These are phyloP conservation scores for Ceraceosorus bombacis DNA, from an alignment of 1,284 basidiomycete genomes.

Conservation along the genomic window DNA sequence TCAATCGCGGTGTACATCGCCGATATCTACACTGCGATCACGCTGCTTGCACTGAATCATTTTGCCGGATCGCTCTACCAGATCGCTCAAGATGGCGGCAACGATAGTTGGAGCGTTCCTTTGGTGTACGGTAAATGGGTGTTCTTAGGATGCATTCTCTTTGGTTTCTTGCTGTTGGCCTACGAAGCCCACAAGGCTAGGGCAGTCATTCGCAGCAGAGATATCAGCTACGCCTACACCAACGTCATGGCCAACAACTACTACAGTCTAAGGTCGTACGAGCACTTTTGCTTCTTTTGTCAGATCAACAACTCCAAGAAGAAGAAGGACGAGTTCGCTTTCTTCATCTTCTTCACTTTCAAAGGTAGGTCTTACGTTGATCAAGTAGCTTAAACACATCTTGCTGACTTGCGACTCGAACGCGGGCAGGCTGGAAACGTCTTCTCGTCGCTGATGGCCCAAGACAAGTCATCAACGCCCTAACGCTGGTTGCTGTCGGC, in stretches of 20 bases:
- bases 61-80: slow-evolving; percentile 87
- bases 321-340: slow-evolving; percentile 91
- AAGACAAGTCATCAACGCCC: slow-evolving; percentile 89
- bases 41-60: slow-evolving; percentile 81
- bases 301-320: slow-evolving; percentile 93
- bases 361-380: slow-evolving; percentile 56
- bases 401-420: not conserved
- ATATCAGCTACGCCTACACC: slow-evolving; percentile 62
- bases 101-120: slow-evolving; percentile 72
- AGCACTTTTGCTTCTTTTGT: slow-evolving; percentile 96
- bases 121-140: slow-evolving; percentile 89
- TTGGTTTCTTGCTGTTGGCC: slow-evolving; percentile 83
- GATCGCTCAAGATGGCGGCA: slow-evolving; percentile 58
- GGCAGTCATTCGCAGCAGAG: slow-evolving; percentile 84
- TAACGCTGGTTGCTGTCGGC: slow-evolving; percentile 86
- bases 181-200: slow-evolving; percentile 88
- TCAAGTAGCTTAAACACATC: too few species aligned
- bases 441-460: slow-evolving; percentile 90
- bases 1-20: slow-evolving; percentile 90
- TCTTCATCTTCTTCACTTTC: slow-evolving; percentile 99
- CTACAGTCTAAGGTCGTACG: slow-evolving; percentile 66
- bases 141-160: slow-evolving; percentile 94
- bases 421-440: slow-evolving; percentile 69
- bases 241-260: slow-evolving; percentile 88
- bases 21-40: slow-evolving; percentile 95